phyloP scores from a whole-genome alignment of 306 rosid genomes.

The Ziziphus jujuba region DNA sequence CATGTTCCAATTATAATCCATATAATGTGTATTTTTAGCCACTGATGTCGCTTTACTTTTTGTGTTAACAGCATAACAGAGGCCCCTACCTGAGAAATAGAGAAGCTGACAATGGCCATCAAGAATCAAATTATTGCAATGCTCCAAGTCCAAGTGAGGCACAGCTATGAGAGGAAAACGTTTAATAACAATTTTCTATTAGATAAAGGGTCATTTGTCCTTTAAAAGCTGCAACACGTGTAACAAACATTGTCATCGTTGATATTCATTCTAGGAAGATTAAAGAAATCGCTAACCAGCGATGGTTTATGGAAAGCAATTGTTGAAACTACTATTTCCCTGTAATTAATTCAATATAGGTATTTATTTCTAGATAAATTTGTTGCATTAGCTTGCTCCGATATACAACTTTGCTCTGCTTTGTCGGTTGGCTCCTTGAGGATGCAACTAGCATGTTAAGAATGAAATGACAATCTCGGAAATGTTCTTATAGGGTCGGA shows the following conservation, averaged over 20 bases:
- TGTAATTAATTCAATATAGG: too few species aligned
- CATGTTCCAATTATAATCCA: neutral
- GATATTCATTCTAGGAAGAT: neutral
- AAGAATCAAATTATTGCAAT: constrained; percentile 8
- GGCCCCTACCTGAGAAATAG: neutral
- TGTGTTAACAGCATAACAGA: constrained; percentile 10
- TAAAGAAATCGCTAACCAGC: neutral
- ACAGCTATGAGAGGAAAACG: neutral
- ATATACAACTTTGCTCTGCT: too few species aligned
- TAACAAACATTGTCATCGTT: neutral
- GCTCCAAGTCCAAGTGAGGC: neutral
- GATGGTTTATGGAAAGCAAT: neutral
- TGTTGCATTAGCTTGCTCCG: too few species aligned
- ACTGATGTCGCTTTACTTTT: constrained; percentile 3
- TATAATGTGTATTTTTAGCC: neutral
- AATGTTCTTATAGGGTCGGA: too few species aligned
- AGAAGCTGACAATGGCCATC: neutral
- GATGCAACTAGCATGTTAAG: too few species aligned
- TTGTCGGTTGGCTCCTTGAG: too few species aligned
- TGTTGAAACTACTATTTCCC: neutral
- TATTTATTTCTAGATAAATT: too few species aligned
- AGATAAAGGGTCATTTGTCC: neutral
- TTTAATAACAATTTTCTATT: neutral
- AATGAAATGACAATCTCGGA: too few species aligned
- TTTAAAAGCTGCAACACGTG: constrained; percentile 1